Conservation (phyloP, 345 rosid species). For the Lepidium aucheri region DNA sequence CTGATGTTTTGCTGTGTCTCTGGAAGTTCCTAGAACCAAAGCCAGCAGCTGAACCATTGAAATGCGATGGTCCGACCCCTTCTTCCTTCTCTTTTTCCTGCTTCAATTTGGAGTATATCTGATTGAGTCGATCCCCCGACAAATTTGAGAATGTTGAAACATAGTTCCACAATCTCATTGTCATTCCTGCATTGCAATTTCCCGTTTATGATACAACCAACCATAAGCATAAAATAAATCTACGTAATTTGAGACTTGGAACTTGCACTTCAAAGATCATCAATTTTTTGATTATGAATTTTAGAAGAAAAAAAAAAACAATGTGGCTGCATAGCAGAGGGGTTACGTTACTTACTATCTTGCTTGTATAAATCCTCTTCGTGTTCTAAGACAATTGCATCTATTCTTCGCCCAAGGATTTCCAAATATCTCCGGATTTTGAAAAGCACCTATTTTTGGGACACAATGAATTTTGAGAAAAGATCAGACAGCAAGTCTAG, state of each 20-base stretch:
- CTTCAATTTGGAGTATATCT: slow-evolving; percentile 87
- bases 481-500: background rate
- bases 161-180: slow-evolving; percentile 81
- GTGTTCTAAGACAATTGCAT: slow-evolving; percentile 64
- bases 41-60: slow-evolving; percentile 45
- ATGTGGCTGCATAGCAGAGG: background rate
- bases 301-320: background rate
- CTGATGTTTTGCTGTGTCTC: slow-evolving; percentile 40
- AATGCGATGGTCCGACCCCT: slow-evolving; percentile 64
- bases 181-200: slow-evolving; percentile 59
- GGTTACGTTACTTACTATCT: slow-evolving; percentile 54
- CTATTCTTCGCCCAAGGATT: slow-evolving; percentile 83
- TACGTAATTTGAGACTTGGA: background rate
- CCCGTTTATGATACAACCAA: background rate
- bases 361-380: slow-evolving; percentile 64
- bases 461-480: background rate
- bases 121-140: slow-evolving; percentile 80
- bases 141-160: slow-evolving; percentile 91
- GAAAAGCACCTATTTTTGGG: slow-evolving; percentile 61
- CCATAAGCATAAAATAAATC: background rate
- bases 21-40: slow-evolving; percentile 34
- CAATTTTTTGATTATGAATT: background rate
- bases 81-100: slow-evolving; percentile 69
- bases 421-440: slow-evolving; percentile 90
- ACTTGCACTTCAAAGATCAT: background rate